phyloP scores from a whole-genome alignment of 306 rosid genomes.

The Purshia tridentata region DNA sequence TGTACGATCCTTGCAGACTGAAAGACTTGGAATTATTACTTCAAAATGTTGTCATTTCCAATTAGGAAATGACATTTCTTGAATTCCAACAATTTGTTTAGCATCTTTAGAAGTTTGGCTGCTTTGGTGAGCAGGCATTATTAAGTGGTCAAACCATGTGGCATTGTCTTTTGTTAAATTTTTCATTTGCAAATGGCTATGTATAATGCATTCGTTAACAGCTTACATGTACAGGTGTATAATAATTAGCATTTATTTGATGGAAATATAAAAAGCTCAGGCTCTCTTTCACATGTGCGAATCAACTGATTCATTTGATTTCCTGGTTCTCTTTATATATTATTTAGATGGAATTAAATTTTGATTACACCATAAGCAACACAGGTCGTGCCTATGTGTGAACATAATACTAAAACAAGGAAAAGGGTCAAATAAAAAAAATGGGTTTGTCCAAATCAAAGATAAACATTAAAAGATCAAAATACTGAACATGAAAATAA shows the following conservation, averaged over 20 bases:
- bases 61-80: conserved; percentile 28
- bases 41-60: conserved; percentile 54
- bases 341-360: no score
- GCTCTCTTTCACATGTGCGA: no score
- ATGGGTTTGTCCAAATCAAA: not conserved
- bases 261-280: not conserved
- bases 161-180: not conserved
- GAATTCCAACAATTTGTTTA: not conserved
- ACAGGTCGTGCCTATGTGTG: no score
- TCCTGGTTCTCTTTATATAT: no score
- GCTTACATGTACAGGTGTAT: not conserved
- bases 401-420: no score
- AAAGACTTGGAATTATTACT: conserved; percentile 73
- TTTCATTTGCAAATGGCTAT: not conserved
- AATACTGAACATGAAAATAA: not conserved
- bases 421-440: no score
- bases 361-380: no score
- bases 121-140: no score
- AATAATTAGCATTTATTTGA: no score
- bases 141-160: not conserved
- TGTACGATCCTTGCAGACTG: conserved; percentile 56
- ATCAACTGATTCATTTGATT: not conserved
- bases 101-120: not conserved
- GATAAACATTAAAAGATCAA: not conserved
- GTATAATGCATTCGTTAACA: not conserved